phyloP scores from a whole-genome alignment of 768 basidiomycete species.

The Sarcomyxa edulis region DNA sequence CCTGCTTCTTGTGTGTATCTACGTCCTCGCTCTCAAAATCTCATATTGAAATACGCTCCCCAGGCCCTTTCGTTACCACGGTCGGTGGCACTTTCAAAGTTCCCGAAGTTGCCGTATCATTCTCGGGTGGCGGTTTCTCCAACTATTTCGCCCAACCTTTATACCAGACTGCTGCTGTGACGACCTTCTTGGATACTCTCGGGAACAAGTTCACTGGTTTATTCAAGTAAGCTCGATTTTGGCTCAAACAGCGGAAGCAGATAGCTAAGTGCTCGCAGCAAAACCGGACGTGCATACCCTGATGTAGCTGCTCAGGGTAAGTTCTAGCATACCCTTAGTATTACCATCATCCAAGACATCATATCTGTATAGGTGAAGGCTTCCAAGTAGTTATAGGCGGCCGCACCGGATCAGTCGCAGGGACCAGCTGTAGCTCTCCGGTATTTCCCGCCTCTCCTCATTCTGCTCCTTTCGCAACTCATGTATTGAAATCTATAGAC shows the following conservation, averaged over 20 bases:
- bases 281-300: slow-evolving; percentile 14
- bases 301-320: slow-evolving; percentile 16
- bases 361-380: too few species aligned
- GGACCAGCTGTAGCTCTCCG: slow-evolving; percentile 30
- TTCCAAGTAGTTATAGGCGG: slow-evolving; percentile 11
- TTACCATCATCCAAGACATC: too few species aligned
- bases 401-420: slow-evolving; percentile 17
- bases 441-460: background rate
- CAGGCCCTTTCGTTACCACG: slow-evolving; percentile 11
- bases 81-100: slow-evolving; percentile 10
- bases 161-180: slow-evolving; percentile 18
- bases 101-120: slow-evolving; percentile 8
- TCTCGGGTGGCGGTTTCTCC: slow-evolving; percentile 20
- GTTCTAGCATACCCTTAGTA: too few species aligned
- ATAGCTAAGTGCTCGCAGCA: slow-evolving; percentile 7
- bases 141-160: slow-evolving; percentile 19
- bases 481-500: slow-evolving; percentile 22
- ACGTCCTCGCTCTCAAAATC: slow-evolving; percentile 19
- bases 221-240: slow-evolving; percentile 10
- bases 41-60: background rate
- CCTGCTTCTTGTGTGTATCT: slow-evolving; percentile 34
- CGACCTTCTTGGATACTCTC: slow-evolving; percentile 10
- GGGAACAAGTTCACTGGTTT: slow-evolving; percentile 11
- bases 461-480: slow-evolving; percentile 3
- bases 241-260: background rate